These are phyloP conservation scores for Boletus fagicola DNA, from an alignment of 768 basidiomycete species.

Conservation along the genomic window DNA sequence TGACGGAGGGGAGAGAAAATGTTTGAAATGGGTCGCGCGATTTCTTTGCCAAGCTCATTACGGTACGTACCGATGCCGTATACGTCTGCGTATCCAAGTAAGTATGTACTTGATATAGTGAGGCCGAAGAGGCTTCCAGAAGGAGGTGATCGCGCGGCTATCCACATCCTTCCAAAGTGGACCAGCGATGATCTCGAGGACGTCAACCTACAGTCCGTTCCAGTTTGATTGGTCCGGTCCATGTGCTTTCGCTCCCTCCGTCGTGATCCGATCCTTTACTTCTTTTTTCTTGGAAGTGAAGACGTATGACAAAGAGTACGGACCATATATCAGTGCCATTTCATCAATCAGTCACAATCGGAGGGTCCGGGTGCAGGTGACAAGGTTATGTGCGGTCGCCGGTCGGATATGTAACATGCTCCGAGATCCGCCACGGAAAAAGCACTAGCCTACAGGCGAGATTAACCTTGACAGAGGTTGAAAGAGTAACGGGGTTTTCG, in stretches of 20 bases:
- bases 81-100: neutral
- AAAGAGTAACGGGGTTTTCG: slow-evolving; percentile 18
- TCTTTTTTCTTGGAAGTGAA: slow-evolving; percentile 1
- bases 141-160: slow-evolving; percentile 17
- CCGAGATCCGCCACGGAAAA: slow-evolving; percentile 17
- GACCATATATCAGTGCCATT: neutral
- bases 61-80: slow-evolving; percentile 13
- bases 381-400: neutral
- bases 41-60: slow-evolving; percentile 8
- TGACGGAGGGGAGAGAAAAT: neutral
- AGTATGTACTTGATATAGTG: neutral
- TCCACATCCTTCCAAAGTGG: slow-evolving; percentile 25
- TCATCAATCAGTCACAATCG: neutral
- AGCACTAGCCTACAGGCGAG: slow-evolving; percentile 10
- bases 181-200: slow-evolving; percentile 14
- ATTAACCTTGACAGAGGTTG: slow-evolving; percentile 25
- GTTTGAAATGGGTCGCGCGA: neutral
- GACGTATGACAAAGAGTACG: neutral
- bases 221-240: neutral
- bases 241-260: neutral
- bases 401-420: neutral
- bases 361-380: neutral
- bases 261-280: slow-evolving; percentile 13
- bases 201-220: slow-evolving; percentile 6
- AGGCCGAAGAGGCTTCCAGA: slow-evolving; percentile 3